Base-by-base conservation (phyloP, 2,329 filamentous ascomycete species). In the Scytalidium lignicola region DNA sequence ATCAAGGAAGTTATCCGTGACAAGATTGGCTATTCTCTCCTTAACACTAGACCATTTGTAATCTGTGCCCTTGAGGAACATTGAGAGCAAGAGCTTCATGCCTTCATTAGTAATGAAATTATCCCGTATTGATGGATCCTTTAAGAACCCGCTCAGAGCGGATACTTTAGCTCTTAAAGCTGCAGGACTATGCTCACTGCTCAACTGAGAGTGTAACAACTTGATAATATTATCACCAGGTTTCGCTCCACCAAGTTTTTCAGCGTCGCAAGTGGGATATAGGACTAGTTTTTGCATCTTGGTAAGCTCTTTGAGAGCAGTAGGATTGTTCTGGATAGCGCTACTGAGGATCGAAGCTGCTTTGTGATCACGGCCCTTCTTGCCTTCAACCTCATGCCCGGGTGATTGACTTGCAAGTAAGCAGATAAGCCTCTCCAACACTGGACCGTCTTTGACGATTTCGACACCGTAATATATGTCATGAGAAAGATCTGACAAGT, bases 391-490 rank as follows among this genome's bases (percentile, higher is more conserved):
- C n/a, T 37, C 32, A 37, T 37, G n/a, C 15, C 57, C 53, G 1
- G 57, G 49, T 17, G 63, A 60, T 18, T 57, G 50, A n/a, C 57
- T 54, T 22, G 65, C 66, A 65, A 82, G 74, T 32, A 83, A 67
- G 59, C 80, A 83, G 51, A 85, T 67, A 2, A 86, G 71, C n/a
- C 73, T 66, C 53, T 72, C 73, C 46, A 83, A 56, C 1, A 75
- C 75, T 2, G 74, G 72, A 2, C 69, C 59, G 55, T 83, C 76
- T 61, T 81, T 76, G 19, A 75, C 72, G 50, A 86, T 74, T 62
- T 83, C 79, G 17, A 82, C 69, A 9, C 83, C 83, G 63, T 85
- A 87, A 68, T 85, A 86, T 54, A 86, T 80, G 64, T 86, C 83
- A 63, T 86, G 82, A 0, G 82, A 77, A 22, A 85, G 67, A 6